Base-by-base conservation (phyloP, 1,139 yeast genomes). In the Taiozyma sp. region DNA sequence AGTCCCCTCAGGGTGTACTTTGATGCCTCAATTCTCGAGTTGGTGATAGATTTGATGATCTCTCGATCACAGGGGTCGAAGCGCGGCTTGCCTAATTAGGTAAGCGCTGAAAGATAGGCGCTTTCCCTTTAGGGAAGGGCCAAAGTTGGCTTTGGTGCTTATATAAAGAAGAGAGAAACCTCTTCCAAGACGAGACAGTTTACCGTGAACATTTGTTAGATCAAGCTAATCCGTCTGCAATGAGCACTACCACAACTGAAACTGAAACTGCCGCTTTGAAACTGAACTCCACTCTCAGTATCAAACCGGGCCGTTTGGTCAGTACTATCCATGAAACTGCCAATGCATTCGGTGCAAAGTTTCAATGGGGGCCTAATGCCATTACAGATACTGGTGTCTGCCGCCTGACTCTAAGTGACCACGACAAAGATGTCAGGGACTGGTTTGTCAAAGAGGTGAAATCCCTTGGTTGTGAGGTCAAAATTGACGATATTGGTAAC, bases 261-360 rank as follows among this genome's bases (percentile, higher is more conserved):
- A 38, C 41, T 38, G 23, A 38, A 38, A 38, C 41, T 38, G 23
- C 41, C 24, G 10, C 24, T 38, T 38, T 38, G 24, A 38, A 22
- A 23, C 27, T 38, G 24, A 38, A 22, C 41, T 38, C 41, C 24
- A 38, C 41, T 28, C 28, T 65, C 48, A 51, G 50, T 8, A 60
- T 73, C 45, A 65, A 62, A 38, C 62, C 70, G 8, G 73, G 73
- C n/a, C 72, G 84, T 48, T 68, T 80, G 49, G 65, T 80, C 57
- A 66, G 74, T 22, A 82, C 87, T 16, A 81, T 84, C 55, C 87
- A 84, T 63, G 74, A 76, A 39, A 83, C 89, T 6, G 81, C 87
- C n/a, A 36, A 42, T 27, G 61, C 66, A 29, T 83, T 79, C 70
- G 90, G 91, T 8, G 84, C 87, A 12, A 80, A 77, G 58, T 78